These are phyloP conservation scores for Oemleria cerasiformis DNA, from an alignment of 306 rosid genomes.

Conservation along the genomic window DNA sequence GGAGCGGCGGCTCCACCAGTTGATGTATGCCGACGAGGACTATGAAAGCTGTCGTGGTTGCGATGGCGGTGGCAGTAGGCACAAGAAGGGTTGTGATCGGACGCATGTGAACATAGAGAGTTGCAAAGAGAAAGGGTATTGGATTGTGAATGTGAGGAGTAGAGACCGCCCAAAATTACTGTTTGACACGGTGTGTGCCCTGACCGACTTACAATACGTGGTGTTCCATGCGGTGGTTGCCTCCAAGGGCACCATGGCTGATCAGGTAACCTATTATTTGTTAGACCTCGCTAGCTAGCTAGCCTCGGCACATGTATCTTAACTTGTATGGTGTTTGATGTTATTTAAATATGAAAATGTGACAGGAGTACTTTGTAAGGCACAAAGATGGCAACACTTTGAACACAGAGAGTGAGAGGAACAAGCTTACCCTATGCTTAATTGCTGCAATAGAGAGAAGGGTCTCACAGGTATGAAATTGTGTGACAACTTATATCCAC, in stretches of 20 bases:
- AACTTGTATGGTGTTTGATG: not conserved
- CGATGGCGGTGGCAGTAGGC: slow-evolving; percentile 37
- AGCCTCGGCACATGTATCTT: not conserved
- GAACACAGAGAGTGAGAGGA: slow-evolving; percentile 48
- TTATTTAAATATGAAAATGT: not conserved
- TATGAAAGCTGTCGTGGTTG: slow-evolving; percentile 54
- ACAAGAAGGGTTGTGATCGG: slow-evolving; percentile 62
- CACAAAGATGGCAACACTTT: slow-evolving; percentile 42
- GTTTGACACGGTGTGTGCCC: slow-evolving; percentile 79
- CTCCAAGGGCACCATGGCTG: slow-evolving; percentile 59
- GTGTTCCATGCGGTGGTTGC: slow-evolving; percentile 85
- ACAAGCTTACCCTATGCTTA: slow-evolving; percentile 49
- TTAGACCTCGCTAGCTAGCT: too few species aligned
- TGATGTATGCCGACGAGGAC: slow-evolving; percentile 65
- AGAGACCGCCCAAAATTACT: slow-evolving; percentile 74
- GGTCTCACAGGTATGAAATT: slow-evolving; percentile 57
- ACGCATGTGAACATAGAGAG: slow-evolving; percentile 58
- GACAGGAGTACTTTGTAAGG: slow-evolving; percentile 73
- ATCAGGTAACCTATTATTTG: slow-evolving; percentile 78
- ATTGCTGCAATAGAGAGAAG: slow-evolving; percentile 85
- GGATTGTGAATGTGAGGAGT: slow-evolving; percentile 57
- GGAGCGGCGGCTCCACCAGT: slow-evolving; percentile 84
- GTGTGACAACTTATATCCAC: too few species aligned
- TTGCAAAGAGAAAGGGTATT: slow-evolving; percentile 69
- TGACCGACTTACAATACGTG: slow-evolving; percentile 65